Evolutionary conservation across 805 yeast genomes (phyloP).

Genomic region (Yarrowia yakushimensis): DNA sequence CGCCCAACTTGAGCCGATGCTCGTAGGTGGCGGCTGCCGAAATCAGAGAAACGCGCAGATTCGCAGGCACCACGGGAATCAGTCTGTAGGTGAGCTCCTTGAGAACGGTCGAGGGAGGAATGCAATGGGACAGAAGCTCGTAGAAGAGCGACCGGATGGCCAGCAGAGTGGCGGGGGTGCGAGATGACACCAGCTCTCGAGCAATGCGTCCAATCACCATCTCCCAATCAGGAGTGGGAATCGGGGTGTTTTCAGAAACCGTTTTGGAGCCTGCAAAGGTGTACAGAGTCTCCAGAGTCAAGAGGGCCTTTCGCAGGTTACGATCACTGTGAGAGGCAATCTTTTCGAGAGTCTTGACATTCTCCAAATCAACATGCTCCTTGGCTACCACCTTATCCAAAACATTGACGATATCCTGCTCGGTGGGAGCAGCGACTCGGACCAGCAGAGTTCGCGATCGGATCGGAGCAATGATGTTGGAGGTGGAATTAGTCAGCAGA

Average conservation of each 20-base stretch:
- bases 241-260: slow-evolving; percentile 42
- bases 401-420: slow-evolving; percentile 54
- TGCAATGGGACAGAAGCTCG: slow-evolving; percentile 87
- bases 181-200: slow-evolving; percentile 52
- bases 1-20: slow-evolving; percentile 81
- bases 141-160: slow-evolving; percentile 65
- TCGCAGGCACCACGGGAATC: slow-evolving; percentile 33
- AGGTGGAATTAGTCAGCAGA: slow-evolving; percentile 81
- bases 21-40: slow-evolving; percentile 66
- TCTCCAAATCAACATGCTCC: slow-evolving; percentile 49
- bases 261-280: slow-evolving; percentile 33
- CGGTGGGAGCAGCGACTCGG: slow-evolving; percentile 79
- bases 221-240: slow-evolving; percentile 86
- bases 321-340: slow-evolving; percentile 59
- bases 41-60: slow-evolving; percentile 40
- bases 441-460: slow-evolving; percentile 86
- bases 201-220: slow-evolving; percentile 69
- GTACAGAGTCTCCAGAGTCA: slow-evolving; percentile 74
- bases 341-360: slow-evolving; percentile 42
- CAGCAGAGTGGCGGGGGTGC: slow-evolving; percentile 51
- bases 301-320: slow-evolving; percentile 71
- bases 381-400: slow-evolving; percentile 53
- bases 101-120: slow-evolving; percentile 79
- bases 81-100: slow-evolving; percentile 50
- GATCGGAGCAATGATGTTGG: slow-evolving; percentile 90